Conservation (phyloP, 2,329 filamentous ascomycete species). For the Alternaria infectoria region DNA sequence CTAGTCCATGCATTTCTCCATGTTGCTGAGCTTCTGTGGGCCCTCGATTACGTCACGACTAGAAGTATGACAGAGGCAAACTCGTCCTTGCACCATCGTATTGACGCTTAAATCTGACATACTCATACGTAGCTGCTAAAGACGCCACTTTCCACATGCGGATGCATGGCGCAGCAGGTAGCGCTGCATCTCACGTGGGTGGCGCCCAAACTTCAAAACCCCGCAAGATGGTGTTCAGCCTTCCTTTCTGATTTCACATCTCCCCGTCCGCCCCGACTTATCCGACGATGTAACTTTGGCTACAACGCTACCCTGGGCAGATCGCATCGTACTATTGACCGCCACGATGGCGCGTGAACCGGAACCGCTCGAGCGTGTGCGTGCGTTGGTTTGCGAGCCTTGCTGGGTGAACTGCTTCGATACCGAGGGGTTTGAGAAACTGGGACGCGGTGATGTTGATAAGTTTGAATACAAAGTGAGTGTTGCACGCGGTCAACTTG, state of each 20-base stretch:
- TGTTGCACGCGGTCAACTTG: background rate
- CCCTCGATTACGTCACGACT: too few relatives aligned
- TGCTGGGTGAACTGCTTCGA: background rate
- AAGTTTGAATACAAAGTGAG: background rate
- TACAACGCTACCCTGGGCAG: accelerated
- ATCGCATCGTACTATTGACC: accelerated
- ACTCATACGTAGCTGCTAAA: background rate
- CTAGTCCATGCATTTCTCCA: background rate
- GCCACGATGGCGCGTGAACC: background rate
- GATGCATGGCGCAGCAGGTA: background rate
- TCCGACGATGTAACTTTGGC: accelerated
- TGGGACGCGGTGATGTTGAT: background rate
- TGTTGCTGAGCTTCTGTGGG: too few relatives aligned
- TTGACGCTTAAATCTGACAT: too few relatives aligned
- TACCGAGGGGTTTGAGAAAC: background rate
- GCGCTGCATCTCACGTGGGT: background rate
- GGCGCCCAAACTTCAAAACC: background rate
- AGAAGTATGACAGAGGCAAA: too few relatives aligned
- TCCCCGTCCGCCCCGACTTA: too few relatives aligned
- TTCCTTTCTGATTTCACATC: background rate
- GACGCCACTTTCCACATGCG: background rate
- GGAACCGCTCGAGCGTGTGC: background rate
- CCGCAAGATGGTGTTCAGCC: background rate
- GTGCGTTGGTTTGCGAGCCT: background rate
- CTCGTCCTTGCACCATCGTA: too few relatives aligned